These are phyloP conservation scores for Dryas integrifolia DNA, from an alignment of 331 rosid species.

Conservation along the genomic window DNA sequence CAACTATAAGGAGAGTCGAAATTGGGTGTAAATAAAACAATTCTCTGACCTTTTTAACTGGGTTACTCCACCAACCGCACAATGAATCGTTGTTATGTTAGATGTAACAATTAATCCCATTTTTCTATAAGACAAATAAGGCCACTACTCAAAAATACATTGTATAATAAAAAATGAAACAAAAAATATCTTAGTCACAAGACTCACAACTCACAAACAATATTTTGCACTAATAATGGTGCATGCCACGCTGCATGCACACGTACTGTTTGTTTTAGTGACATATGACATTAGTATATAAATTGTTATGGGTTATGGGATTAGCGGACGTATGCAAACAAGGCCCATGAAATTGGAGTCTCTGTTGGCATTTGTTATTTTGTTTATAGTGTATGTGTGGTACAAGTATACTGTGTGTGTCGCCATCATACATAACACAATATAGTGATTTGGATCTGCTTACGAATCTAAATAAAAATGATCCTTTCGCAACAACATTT, in stretches of 20 bases:
- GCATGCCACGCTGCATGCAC: neutral
- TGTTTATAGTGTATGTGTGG: neutral
- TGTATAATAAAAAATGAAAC: neutral
- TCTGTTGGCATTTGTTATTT: neutral
- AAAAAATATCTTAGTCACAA: neutral
- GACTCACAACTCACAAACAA: neutral
- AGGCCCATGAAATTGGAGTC: neutral
- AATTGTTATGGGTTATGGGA: too few species aligned
- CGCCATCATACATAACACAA: neutral
- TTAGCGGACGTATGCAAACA: neutral
- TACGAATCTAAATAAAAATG: neutral
- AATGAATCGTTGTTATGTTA: neutral
- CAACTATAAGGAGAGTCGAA: too few species aligned
- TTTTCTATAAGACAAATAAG: neutral
- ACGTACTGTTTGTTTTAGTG: too few species aligned
- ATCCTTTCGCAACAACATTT: too few species aligned
- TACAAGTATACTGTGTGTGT: neutral
- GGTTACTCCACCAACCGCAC: too few species aligned
- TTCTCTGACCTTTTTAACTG: too few species aligned
- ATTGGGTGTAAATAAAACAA: too few species aligned
- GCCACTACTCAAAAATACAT: neutral
- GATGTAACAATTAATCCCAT: neutral
- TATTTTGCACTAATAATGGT: neutral
- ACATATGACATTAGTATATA: too few species aligned
- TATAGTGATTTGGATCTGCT: neutral